Conservation (phyloP, 2,329 filamentous ascomycete genomes). For the Thielaviopsis populi region DNA sequence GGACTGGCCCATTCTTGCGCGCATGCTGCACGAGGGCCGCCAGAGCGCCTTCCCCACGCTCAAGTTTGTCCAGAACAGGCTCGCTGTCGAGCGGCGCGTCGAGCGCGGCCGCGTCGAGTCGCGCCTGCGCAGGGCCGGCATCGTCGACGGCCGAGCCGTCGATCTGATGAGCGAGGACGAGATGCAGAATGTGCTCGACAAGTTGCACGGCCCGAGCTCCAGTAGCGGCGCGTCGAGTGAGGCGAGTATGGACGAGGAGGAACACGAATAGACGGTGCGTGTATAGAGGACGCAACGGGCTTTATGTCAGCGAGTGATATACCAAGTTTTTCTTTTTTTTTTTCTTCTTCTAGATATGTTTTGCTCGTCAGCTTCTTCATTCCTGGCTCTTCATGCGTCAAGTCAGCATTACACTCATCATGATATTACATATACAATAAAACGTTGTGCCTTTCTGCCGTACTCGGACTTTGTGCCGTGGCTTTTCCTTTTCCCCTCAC, state of each 20-base stretch:
- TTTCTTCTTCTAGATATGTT: too few species aligned
- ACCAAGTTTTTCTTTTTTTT: background rate
- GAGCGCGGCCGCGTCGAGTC: slow-evolving; percentile 43
- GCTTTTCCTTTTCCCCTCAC: background rate
- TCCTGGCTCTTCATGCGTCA: too few species aligned
- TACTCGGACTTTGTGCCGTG: too few species aligned
- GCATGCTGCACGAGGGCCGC: slow-evolving; percentile 83
- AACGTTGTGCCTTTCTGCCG: too few species aligned
- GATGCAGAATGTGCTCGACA: slow-evolving; percentile 32
- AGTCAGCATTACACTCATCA: too few species aligned
- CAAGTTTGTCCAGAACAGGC: slow-evolving; percentile 75
- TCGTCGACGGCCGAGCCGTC: slow-evolving; percentile 29
- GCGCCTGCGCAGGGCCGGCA: slow-evolving; percentile 33
- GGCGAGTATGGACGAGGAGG: slow-evolving; percentile 11
- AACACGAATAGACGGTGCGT: background rate
- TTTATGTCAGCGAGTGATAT: background rate
- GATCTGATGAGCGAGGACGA: slow-evolving; percentile 50
- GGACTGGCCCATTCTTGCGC: slow-evolving; percentile 53
- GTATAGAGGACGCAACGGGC: background rate
- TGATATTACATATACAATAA: background rate
- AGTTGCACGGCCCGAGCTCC: slow-evolving; percentile 20
- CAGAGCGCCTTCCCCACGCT: slow-evolving; percentile 83
- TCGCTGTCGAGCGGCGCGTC: slow-evolving; percentile 64
- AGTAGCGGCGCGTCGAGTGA: slow-evolving; percentile 2
- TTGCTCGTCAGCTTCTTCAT: too few species aligned